phyloP scores from a whole-genome alignment of 2,329 filamentous ascomycete genomes.

The Fusarium devonianum region DNA sequence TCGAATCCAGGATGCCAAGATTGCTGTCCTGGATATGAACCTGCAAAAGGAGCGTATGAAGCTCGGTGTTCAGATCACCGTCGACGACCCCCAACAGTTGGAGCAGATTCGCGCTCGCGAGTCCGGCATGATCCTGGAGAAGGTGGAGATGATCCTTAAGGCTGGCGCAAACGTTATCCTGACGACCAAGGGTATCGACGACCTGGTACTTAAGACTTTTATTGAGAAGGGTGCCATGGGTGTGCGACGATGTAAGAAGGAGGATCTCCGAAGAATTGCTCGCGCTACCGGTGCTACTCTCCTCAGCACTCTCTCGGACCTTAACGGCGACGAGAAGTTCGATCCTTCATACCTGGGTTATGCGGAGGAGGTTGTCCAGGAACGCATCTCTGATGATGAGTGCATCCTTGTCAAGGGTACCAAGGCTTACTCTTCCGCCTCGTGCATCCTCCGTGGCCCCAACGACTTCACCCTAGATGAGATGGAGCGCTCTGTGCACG shows the following conservation, averaged over 20 bases:
- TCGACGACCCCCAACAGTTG: conserved; percentile 95
- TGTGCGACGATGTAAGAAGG: conserved; percentile 96
- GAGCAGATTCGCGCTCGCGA: conserved; percentile 97
- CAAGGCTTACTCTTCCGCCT: conserved; percentile 91
- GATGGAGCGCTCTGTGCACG: conserved; percentile 98
- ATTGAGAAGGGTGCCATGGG: conserved; percentile 95
- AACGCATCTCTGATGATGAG: conserved; percentile 98
- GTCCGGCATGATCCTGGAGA: conserved; percentile 89
- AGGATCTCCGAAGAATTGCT: conserved; percentile 93
- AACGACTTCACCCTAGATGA: conserved; percentile 98
- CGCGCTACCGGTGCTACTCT: conserved; percentile 94
- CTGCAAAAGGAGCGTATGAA: conserved; percentile 99
- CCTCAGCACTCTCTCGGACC: conserved; percentile 89
- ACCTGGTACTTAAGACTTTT: conserved; percentile 92
- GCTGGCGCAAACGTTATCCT: conserved; percentile 94
- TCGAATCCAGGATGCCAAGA: conserved; percentile 90
- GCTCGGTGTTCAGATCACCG: conserved; percentile 96
- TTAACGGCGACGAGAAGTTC: conserved; percentile 97
- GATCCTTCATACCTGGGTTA: conserved; percentile 87
- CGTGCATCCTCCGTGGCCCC: conserved; percentile 91
- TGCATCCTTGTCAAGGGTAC: conserved; percentile 97
- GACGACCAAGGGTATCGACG: conserved; percentile 98
- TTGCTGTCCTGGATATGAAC: conserved; percentile 97
- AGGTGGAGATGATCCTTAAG: conserved; percentile 97
- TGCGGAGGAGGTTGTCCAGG: conserved; percentile 96